Percentiles rank a stretch among this genome's conserved stretches.
Conservation (phyloP, 73 alveolate species). For the Paramecium caudatum region DNA sequence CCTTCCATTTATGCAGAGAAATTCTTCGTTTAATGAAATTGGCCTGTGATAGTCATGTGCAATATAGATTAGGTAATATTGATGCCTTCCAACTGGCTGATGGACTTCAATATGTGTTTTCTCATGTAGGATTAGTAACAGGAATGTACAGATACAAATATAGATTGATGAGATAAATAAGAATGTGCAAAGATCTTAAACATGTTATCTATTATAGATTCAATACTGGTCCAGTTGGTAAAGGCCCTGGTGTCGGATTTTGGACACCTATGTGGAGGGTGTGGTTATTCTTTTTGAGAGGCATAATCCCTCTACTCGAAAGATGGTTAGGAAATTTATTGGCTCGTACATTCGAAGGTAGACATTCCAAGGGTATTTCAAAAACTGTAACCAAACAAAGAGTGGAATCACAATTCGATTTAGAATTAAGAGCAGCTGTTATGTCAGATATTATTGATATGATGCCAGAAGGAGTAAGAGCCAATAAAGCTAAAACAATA, state of each 20-base stretch:
- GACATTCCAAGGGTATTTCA: conserved; percentile 98
- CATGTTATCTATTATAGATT: conserved; percentile 99
- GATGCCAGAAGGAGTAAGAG: conserved; percentile 99
- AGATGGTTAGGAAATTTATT: conserved; percentile 99
- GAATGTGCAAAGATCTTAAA: conserved; percentile 99
- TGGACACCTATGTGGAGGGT: conserved; percentile 99
- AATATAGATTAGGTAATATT: conserved; percentile 98
- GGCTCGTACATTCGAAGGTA: conserved; percentile 99
- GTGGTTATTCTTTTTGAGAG: conserved; percentile 99
- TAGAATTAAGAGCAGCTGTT: conserved; percentile 99
- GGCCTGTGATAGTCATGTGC: conserved; percentile 98
- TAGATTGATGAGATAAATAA: conserved; percentile 99
- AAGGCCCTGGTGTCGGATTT: conserved; percentile 99
- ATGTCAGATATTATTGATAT: conserved; percentile 99
- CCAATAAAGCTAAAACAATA: conserved; percentile 99
- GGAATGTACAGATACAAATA: conserved; percentile 99
- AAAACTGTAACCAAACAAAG: conserved; percentile 99
- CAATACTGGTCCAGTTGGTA: conserved; percentile 99
- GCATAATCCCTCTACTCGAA: conserved; percentile 99
- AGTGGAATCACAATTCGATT: conserved; percentile 99
- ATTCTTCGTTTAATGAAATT: conserved; percentile 98
- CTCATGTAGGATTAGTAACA: conserved; percentile 99
- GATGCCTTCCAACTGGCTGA: conserved; percentile 99
- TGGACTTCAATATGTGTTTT: conserved; percentile 99
- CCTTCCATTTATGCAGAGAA: conserved; percentile 99